Evolutionary conservation across 2,329 filamentous ascomycete genomes (phyloP).

Genomic region (Monilinia fructigena): DNA sequence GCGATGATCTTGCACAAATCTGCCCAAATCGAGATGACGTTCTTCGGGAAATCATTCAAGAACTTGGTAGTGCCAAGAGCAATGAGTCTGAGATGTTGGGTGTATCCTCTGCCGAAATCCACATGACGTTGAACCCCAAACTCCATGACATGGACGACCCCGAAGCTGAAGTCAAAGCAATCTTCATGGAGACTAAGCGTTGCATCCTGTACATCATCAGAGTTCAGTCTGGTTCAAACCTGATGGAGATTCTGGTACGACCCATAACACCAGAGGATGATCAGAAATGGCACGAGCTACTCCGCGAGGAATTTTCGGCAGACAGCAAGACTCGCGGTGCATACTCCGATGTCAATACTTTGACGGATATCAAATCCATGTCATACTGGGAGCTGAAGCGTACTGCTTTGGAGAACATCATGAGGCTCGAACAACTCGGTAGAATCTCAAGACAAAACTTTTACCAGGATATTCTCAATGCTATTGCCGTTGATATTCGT

Average conservation of each 20-base stretch:
- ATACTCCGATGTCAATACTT: conserved; percentile 80
- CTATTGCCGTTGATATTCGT: conserved; percentile 92
- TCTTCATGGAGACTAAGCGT: conserved; percentile 98
- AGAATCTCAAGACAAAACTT: conserved; percentile 84
- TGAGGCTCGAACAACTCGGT: conserved; percentile 81
- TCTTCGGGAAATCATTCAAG: conserved; percentile 85
- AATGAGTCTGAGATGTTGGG: conserved; percentile 92
- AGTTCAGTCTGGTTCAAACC: conserved; percentile 83
- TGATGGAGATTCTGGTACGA: conserved; percentile 94
- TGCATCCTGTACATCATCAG: conserved; percentile 97
- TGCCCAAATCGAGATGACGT: conserved; percentile 82
- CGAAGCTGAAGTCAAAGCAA: conserved; percentile 83
- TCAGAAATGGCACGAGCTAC: conserved; percentile 76
- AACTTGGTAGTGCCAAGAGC: conserved; percentile 92
- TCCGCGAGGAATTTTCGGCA: conserved; percentile 77
- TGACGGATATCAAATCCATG: conserved; percentile 87
- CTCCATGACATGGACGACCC: conserved; percentile 89
- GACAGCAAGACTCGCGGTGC: conserved; percentile 70
- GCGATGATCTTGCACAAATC: conserved; percentile 72
- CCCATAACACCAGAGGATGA: conserved; percentile 86
- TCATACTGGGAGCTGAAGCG: conserved; percentile 90
- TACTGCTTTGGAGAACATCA: conserved; percentile 89
- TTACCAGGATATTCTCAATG: conserved; percentile 97
- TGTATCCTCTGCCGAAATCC: conserved; percentile 79
- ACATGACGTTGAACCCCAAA: conserved; percentile 85